These are phyloP conservation scores for Cyphellophora attinorum DNA, from an alignment of 2,329 filamentous ascomycete genomes.

Conservation along the genomic window DNA sequence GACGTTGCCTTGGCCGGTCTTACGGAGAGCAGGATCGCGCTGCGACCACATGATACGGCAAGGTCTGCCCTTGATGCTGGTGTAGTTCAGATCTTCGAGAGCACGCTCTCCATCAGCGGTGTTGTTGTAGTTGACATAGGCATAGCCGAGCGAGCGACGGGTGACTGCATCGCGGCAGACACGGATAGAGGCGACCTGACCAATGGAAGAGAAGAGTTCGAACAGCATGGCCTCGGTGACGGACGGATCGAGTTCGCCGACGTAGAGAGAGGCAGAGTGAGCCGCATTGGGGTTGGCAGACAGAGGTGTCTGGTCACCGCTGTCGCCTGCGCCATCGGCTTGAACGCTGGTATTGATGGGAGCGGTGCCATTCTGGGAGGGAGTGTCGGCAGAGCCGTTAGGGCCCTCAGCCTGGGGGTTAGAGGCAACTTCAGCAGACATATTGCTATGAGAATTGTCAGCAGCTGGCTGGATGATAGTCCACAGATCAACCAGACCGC, in stretches of 20 bases:
- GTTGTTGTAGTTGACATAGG: conserved; percentile 99
- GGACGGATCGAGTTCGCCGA: conserved; percentile 93
- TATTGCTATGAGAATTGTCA: conserved; percentile 59
- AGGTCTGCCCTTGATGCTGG: conserved; percentile 93
- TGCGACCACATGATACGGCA: conserved; percentile 99
- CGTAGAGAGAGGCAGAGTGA: conserved; percentile 96
- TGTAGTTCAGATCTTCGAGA: conserved; percentile 99
- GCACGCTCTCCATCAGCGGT: conserved; percentile 94
- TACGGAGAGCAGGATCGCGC: conserved; percentile 96
- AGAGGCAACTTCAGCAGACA: conserved; percentile 69
- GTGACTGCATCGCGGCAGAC: conserved; percentile 99
- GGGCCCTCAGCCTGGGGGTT: conserved; percentile 52
- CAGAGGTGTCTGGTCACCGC: conserved; percentile 46
- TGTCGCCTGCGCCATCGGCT: conserved; percentile 32
- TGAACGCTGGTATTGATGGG: conserved; percentile 65
- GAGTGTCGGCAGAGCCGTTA: conserved; percentile 23
- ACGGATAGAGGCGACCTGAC: conserved; percentile 96
- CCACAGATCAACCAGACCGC: not conserved
- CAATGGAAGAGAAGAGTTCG: conserved; percentile 99
- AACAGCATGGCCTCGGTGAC: conserved; percentile 99
- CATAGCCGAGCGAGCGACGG: conserved; percentile 95
- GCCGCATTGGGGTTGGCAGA: conserved; percentile 67
- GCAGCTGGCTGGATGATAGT: conserved; percentile 18
- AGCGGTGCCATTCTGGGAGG: conserved; percentile 35
- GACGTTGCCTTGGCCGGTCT: conserved; percentile 98